phyloP scores from a whole-genome alignment of 139 green algal species.

The Chlamydomonas sp. region DNA sequence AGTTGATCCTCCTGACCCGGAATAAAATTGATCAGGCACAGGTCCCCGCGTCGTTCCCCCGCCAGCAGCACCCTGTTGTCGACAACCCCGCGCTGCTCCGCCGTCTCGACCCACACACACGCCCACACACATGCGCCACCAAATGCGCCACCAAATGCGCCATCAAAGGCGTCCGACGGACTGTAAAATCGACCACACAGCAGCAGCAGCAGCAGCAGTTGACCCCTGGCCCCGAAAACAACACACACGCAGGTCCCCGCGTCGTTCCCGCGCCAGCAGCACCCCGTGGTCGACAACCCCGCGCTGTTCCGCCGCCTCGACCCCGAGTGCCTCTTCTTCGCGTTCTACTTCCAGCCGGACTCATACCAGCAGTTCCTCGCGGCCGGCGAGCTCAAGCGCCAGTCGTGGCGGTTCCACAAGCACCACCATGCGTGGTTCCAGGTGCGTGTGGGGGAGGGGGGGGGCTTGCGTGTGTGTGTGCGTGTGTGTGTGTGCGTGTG shows the following conservation, averaged over 20 bases:
- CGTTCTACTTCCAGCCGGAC: conserved; percentile 94
- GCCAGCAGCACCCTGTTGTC: no score
- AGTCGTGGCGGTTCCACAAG: conserved; percentile 89
- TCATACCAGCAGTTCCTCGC: conserved; percentile 73
- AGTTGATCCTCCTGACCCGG: conserved; percentile 15
- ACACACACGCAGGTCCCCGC: conserved; percentile 45
- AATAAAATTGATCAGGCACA: no score
- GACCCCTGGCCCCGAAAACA: conserved; percentile 16
- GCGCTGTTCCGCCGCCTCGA: conserved; percentile 88
- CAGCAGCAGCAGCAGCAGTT: no score
- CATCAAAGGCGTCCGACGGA: no score
- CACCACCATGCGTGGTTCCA: conserved; percentile 41
- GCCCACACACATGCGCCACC: no score
- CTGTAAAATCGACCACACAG: no score
- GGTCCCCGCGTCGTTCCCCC: conserved; percentile 64
- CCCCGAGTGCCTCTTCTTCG: conserved; percentile 93
- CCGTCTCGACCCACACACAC: no score
- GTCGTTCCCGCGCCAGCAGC: conserved; percentile 64
- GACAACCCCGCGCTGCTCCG: no score
- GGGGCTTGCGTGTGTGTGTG: no score
- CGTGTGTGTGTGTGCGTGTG: no score
- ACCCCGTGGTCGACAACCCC: conserved; percentile 71
- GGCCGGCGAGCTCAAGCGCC: conserved; percentile 83
- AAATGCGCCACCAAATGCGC: no score
- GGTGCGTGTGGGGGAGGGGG: no score